Evolutionary conservation across 768 basidiomycete genomes (phyloP), one percentile per base, ranked within the genome.

Genomic region (Amyloporia xantha): DNA sequence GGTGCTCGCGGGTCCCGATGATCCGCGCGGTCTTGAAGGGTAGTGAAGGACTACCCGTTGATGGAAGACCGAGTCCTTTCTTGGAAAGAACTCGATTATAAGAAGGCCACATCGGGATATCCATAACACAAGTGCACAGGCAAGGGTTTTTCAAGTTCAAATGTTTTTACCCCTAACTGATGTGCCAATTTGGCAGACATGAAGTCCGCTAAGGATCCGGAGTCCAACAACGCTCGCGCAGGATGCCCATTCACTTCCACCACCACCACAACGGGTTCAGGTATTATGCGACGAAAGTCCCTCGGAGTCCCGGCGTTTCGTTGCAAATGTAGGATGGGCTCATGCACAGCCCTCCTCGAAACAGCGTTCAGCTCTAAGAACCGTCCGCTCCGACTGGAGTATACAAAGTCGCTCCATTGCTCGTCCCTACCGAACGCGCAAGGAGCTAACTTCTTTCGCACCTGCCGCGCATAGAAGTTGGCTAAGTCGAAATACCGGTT

Each of bases 181-280:
- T 71, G 66, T 0, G 64, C 67, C 0, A 74, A 19, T 1, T 56
- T 65, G 0, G 64, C 54, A 0, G 70, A 69, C 23, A 76, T 63
- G 46, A 76, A 73, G 50, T 75, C 73, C 1, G 69, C 69, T 0
- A 69, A 47, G 0, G 68, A 73, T 0, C 71, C 72, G 0, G 63
- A 60, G 48, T 73, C 71, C 0, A 73, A 20, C 4, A 76, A 48
- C 0, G 72, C 70, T 2, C 62, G 49, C 0, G 53, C 65, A 0
- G 64, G 62, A 2, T 68, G 48, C 0, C 65, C 69, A 52, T 74
- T 68, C 1, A 74, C 50, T 0, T 54, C 28, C 0, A 66, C 59
- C 0, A 59, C 59, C 0, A 74, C 55, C 0, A 71, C 60, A 0
- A 73, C 39, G 1, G 69, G 70, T 41, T 66, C 64, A 0, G 70